Conservation (phyloP, 129 eudicot genomes). For the carrot (Daucus carota) region DNA sequence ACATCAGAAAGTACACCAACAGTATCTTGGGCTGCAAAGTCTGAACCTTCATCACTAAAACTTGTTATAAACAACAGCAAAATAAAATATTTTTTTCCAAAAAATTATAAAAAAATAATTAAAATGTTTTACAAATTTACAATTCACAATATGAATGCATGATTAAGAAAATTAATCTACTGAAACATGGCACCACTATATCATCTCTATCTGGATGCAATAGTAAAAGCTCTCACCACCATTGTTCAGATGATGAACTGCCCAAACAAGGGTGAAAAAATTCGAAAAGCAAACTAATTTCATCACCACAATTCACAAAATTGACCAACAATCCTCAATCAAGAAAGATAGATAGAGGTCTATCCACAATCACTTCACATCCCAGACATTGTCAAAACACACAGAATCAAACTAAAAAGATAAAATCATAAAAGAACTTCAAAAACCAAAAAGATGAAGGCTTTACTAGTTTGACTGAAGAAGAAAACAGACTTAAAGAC, state of each 20-base stretch:
- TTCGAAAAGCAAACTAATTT: no score
- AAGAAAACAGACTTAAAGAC: not conserved
- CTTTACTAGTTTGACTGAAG: not conserved
- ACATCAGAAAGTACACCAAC: not conserved
- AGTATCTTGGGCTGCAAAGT: not conserved
- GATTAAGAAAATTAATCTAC: not conserved
- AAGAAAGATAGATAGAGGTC: not conserved
- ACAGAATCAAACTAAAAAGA: slow-evolving; percentile 3
- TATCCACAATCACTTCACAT: not conserved
- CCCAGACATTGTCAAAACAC: not conserved
- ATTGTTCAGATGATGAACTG: not conserved
- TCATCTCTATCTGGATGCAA: not conserved
- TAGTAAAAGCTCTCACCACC: not conserved
- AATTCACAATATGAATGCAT: not conserved
- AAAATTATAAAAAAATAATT: no score
- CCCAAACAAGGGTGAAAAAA: not conserved
- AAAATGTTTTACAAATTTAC: not conserved
- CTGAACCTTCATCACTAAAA: not conserved
- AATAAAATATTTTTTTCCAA: no score
- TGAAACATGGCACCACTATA: not conserved
- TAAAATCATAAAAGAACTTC: not conserved
- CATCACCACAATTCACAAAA: not conserved
- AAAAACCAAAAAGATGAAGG: not conserved
- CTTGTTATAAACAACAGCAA: no score
- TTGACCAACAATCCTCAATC: not conserved